phyloP scores from a whole-genome alignment of 148 eudicot genomes.

The Arctostaphylos glauca region DNA sequence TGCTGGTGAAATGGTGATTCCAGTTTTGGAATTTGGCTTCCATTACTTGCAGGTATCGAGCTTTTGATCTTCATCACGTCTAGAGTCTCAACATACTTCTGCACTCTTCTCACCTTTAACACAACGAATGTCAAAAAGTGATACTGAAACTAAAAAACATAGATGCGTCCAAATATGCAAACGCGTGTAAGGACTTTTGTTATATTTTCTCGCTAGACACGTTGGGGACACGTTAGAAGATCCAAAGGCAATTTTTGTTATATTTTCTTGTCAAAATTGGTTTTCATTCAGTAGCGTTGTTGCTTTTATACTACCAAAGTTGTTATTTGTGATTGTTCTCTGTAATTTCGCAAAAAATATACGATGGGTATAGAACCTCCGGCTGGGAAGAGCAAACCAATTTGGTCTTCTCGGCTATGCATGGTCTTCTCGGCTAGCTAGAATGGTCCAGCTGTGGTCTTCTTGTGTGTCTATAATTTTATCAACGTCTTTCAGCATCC shows the following conservation, averaged over 20 bases:
- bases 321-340: not conserved
- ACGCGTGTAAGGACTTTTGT: not conserved
- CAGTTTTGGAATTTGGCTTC: constrained; percentile 23
- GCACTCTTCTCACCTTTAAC: constrained; percentile 72
- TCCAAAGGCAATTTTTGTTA: not conserved
- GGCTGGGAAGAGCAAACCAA: too few species aligned
- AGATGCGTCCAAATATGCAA: not conserved
- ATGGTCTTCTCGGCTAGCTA: too few species aligned
- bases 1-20: constrained; percentile 26
- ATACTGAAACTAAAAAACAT: not conserved
- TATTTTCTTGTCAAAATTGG: not conserved
- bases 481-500: too few species aligned
- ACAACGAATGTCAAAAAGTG: not conserved
- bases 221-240: not conserved
- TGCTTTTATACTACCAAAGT: not conserved
- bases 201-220: not conserved
- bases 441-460: too few species aligned
- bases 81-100: constrained; percentile 80
- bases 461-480: too few species aligned
- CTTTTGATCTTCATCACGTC: constrained; percentile 69
- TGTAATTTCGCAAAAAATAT: not conserved
- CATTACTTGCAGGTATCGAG: constrained; percentile 40
- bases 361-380: too few species aligned
- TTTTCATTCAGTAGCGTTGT: not conserved
- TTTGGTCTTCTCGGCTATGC: too few species aligned